Evolutionary conservation across 2,329 filamentous ascomycete species (phyloP).

Genomic region (Fusarium robinianum): DNA sequence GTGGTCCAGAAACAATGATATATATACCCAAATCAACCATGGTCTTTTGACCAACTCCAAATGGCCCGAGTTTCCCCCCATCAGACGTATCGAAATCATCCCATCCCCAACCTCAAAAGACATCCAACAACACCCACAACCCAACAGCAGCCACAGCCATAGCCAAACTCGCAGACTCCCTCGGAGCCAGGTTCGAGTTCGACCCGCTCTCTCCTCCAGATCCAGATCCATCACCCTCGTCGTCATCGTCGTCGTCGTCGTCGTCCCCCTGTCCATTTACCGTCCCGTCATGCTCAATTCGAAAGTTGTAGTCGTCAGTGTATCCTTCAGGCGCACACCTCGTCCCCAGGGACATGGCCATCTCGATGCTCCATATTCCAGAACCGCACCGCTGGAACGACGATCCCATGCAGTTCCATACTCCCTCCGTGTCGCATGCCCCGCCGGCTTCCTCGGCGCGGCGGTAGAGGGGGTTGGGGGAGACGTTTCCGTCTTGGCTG

Average conservation of each 20-base stretch:
- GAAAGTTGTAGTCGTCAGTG: constrained; percentile 44
- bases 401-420: constrained; percentile 58
- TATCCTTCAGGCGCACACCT: constrained; percentile 50
- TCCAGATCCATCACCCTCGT: constrained; percentile 11
- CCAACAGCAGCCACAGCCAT: constrained; percentile 2
- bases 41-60: no score
- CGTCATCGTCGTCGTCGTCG: background rate
- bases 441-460: constrained; percentile 43
- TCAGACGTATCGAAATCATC: no score
- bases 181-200: constrained; percentile 13
- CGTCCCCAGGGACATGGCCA: constrained; percentile 50
- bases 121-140: constrained; percentile 11
- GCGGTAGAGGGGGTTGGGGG: constrained; percentile 11
- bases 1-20: no score
- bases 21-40: no score
- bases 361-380: constrained; percentile 52
- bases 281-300: constrained; percentile 40
- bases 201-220: no score
- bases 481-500: no score
- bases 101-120: no score
- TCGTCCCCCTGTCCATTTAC: background rate
- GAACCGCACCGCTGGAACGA: constrained; percentile 56
- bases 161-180: background rate
- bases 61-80: no score
- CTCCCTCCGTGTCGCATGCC: constrained; percentile 52